phyloP scores from a whole-genome alignment of 768 basidiomycete genomes.

The Lactarius psammicola region DNA sequence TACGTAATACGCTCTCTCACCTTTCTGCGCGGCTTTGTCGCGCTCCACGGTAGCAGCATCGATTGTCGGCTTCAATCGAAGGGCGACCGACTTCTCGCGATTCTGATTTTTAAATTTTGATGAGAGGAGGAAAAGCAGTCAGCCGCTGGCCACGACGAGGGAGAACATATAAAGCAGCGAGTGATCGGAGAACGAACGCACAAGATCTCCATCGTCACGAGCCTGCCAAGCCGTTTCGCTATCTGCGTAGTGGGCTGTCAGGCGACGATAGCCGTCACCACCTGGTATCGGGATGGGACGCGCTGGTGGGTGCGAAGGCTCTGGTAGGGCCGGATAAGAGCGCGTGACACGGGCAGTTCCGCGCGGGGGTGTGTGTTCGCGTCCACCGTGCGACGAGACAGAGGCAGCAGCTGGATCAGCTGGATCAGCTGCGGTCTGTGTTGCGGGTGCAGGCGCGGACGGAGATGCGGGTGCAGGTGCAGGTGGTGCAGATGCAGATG shows the following conservation, averaged over 20 bases:
- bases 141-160: not conserved
- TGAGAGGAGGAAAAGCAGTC: not conserved
- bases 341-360: not conserved
- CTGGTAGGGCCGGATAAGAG: not conserved
- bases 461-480: too few species aligned
- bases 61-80: constrained; percentile 9
- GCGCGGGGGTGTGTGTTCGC: constrained; percentile 3
- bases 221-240: constrained; percentile 1
- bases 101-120: constrained; percentile 8
- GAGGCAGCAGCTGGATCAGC: not conserved
- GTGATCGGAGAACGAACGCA: constrained; percentile 10
- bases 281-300: not conserved
- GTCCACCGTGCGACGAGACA: not conserved
- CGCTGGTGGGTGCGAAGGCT: not conserved
- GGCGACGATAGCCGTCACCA: not conserved
- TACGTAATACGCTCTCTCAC: not conserved
- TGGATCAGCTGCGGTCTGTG: not conserved
- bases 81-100: not conserved
- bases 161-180: not conserved
- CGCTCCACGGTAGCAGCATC: not conserved
- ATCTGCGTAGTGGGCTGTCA: not conserved
- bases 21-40: not conserved
- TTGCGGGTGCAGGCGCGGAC: not conserved
- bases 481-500: not conserved
- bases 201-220: not conserved